Evolutionary conservation across 2,329 filamentous ascomycete genomes (phyloP).

Genomic region (Cladophialophora bantiana): DNA sequence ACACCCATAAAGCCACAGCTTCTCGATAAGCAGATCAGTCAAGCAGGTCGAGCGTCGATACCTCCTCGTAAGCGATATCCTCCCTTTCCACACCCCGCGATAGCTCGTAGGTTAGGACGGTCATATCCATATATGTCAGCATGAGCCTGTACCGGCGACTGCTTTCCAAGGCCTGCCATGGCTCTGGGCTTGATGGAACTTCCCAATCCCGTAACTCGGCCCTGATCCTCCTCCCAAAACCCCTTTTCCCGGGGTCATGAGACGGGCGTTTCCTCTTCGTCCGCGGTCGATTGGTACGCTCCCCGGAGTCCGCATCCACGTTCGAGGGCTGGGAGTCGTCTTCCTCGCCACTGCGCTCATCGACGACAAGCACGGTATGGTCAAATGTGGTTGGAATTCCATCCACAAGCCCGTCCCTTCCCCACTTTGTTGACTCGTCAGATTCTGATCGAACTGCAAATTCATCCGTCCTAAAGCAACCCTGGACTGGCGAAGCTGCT

Average conservation of each 20-base stretch:
- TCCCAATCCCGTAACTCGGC: constrained; percentile 32
- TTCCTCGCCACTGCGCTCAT: not conserved
- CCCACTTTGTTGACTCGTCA: constrained; percentile 35
- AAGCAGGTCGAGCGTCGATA: constrained; percentile 27
- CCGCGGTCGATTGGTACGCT: constrained; percentile 10
- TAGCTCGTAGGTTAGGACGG: constrained; percentile 67
- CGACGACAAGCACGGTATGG: constrained; percentile 26
- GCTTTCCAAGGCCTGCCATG: constrained; percentile 50
- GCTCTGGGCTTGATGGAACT: constrained; percentile 34
- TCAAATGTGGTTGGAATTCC: constrained; percentile 39
- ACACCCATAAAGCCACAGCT: not conserved
- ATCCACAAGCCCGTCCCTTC: constrained; percentile 30
- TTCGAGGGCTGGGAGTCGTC: constrained; percentile 3
- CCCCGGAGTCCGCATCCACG: constrained; percentile 2
- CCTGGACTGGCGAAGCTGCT: constrained; percentile 64
- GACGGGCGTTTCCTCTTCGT: constrained; percentile 25
- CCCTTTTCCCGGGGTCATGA: not conserved
- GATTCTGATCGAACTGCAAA: constrained; percentile 32
- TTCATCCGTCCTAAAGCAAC: constrained; percentile 39
- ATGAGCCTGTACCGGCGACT: constrained; percentile 60
- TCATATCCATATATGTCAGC: constrained; percentile 64
- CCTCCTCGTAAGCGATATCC: constrained; percentile 30
- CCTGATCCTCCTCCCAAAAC: constrained; percentile 6
- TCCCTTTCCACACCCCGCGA: constrained; percentile 40
- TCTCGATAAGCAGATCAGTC: constrained; percentile 20